Percentiles rank a stretch among this genome's conserved stretches.
Evolutionary conservation across 371 early-diverging fungal genomes (phyloP).

Genomic region (Quaeritorhiza haematococci): DNA sequence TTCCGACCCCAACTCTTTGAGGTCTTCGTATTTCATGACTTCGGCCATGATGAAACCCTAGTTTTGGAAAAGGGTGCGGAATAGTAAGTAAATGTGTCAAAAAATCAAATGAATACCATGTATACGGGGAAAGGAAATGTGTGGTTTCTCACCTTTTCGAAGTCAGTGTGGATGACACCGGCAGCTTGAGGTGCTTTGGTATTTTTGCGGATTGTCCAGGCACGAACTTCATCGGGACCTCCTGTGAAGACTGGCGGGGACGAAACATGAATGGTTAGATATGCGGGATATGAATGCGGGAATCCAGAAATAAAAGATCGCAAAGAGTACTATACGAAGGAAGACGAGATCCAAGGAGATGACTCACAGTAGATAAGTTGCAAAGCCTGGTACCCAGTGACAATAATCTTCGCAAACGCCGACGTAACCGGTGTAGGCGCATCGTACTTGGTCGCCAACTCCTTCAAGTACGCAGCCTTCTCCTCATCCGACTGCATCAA

Average conservation of each 20-base stretch:
- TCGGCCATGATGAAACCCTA: slow-evolving; percentile 99
- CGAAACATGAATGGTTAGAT: too few relatives aligned
- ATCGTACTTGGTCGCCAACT: slow-evolving; percentile 41
- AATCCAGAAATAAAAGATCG: background rate
- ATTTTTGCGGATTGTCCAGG: slow-evolving; percentile 90
- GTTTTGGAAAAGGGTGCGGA: too few relatives aligned
- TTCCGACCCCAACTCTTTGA: slow-evolving; percentile 77
- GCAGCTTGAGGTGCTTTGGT: slow-evolving; percentile 97
- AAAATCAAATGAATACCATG: background rate
- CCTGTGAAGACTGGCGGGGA: slow-evolving; percentile 89
- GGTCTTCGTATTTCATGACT: slow-evolving; percentile 82
- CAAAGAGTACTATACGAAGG: background rate
- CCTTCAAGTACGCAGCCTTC: slow-evolving; percentile 58
- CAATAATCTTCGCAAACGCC: slow-evolving; percentile 85
- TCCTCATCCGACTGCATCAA: slow-evolving; percentile 44
- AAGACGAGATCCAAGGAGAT: background rate
- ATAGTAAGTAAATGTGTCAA: too few relatives aligned
- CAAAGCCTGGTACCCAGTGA: slow-evolving; percentile 85
- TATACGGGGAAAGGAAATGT: background rate
- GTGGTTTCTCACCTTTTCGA: slow-evolving; percentile 70
- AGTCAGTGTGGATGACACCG: slow-evolving; percentile 93
- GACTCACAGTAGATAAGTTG: slow-evolving; percentile 76
- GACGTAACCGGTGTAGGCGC: slow-evolving; percentile 40
- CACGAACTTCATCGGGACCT: slow-evolving; percentile 91
- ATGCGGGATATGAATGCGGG: slow-evolving; percentile 12